Evolutionary conservation across 2,329 filamentous ascomycete genomes (phyloP).

Genomic region (Dactylellina drechsleri): DNA sequence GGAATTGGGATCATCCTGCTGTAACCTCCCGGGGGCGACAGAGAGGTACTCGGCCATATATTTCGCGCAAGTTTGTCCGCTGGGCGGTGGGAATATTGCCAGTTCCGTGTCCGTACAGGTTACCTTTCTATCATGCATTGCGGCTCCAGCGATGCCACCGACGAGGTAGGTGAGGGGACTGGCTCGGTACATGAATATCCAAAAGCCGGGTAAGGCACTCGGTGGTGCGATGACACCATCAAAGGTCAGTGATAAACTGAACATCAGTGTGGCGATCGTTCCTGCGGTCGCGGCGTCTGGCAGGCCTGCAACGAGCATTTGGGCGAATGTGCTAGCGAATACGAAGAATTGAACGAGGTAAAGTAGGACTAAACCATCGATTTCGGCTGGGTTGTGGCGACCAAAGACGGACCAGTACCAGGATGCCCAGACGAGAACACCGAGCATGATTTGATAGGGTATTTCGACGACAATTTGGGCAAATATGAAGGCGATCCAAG

Average conservation of each 20-base stretch:
- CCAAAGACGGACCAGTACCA: constrained; percentile 84
- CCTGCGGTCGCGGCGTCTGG: constrained; percentile 79
- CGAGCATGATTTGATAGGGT: constrained; percentile 82
- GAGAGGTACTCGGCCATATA: constrained; percentile 80
- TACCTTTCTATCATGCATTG: constrained; percentile 74
- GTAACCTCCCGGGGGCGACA: constrained; percentile 76
- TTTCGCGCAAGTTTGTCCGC: constrained; percentile 74
- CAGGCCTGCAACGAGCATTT: constrained; percentile 79
- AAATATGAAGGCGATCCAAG: constrained; percentile 85
- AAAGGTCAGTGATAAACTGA: constrained; percentile 55
- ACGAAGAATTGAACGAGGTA: constrained; percentile 79
- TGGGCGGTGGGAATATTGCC: constrained; percentile 74
- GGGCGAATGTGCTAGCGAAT: constrained; percentile 82
- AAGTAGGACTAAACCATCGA: constrained; percentile 81
- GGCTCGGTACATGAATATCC: constrained; percentile 53
- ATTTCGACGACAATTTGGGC: constrained; percentile 85
- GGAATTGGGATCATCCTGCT: constrained; percentile 63
- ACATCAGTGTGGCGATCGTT: constrained; percentile 72
- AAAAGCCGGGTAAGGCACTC: constrained; percentile 41
- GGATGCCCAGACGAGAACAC: constrained; percentile 78
- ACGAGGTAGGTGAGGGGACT: constrained; percentile 74
- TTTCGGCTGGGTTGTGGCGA: constrained; percentile 71
- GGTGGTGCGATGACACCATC: constrained; percentile 71
- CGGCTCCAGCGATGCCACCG: constrained; percentile 80
- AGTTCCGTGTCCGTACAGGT: constrained; percentile 71